Conservation (phyloP, 1,284 basidiomycete genomes). For the Malassezia sp. region DNA sequence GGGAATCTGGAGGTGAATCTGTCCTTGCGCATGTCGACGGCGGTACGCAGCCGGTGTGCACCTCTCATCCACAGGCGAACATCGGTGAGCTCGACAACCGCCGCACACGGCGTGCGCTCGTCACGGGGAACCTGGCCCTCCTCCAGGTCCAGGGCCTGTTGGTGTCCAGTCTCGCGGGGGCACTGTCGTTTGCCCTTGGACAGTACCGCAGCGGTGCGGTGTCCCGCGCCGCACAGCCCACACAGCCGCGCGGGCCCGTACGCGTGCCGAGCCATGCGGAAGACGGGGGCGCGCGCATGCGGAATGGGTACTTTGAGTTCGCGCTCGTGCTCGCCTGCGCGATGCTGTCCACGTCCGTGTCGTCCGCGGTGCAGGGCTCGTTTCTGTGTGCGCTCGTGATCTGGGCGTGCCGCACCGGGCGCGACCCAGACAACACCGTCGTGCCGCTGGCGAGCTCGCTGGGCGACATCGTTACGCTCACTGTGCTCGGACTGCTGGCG, state of each 20-base stretch:
- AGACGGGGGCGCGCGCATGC: constrained; percentile 34
- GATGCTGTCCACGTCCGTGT: constrained; percentile 74
- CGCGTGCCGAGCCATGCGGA: constrained; percentile 24
- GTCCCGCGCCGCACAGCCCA: constrained; percentile 15
- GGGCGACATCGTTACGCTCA: constrained; percentile 76
- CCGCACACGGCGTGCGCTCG: constrained; percentile 56
- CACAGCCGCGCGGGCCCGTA: constrained; percentile 17
- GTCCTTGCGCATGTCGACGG: constrained; percentile 50
- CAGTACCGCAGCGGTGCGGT: constrained; percentile 13
- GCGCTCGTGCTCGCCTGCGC: constrained; percentile 75
- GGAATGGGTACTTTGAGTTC: constrained; percentile 52
- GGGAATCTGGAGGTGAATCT: constrained; percentile 92
- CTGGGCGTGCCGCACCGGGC: constrained; percentile 60
- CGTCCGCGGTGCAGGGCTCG: constrained; percentile 68
- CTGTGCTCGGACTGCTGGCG: constrained; percentile 45
- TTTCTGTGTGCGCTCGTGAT: constrained; percentile 85
- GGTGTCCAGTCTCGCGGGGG: constrained; percentile 74
- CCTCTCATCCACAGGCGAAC: constrained; percentile 50
- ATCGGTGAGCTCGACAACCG: constrained; percentile 77
- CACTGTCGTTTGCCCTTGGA: constrained; percentile 65
- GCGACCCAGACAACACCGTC: constrained; percentile 90
- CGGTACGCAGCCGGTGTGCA: constrained; percentile 43
- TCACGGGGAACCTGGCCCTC: constrained; percentile 71
- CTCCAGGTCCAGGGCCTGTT: constrained; percentile 86
- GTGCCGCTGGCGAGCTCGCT: constrained; percentile 83